Base-by-base conservation (phyloP, 257 asterid species). In the Anisodus acutangulus region DNA sequence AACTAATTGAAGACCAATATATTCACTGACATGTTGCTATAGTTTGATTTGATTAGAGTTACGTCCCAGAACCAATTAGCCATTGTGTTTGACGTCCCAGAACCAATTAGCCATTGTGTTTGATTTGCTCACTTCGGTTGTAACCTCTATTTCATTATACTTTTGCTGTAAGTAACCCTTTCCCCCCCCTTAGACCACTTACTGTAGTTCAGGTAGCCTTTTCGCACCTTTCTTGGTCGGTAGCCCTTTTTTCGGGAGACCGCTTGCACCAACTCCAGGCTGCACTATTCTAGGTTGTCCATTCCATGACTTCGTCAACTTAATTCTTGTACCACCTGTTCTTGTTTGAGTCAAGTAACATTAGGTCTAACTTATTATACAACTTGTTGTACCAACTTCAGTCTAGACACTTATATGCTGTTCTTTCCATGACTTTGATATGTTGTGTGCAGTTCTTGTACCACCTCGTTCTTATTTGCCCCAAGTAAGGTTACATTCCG, bases 21-120 rank as follows among this genome's bases (percentile, higher is more conserved):
- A 72, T 72, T 72, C 11, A 16, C 47, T 72, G n/a, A 72, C 41
- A 45, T 72, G 58, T 71, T 71, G 80, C 59, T 72, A 10, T 72
- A 2, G 80, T 49, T n/a, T 72, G 17, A 5, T 31, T 31, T 31
- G 35, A 31, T 31, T 31, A 31, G 35, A 31, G 35, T 31, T 31
- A 1, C 35, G 35, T 31, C 35, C 35, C 35, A 31, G 35, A 31
- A 31, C 35, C 35, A 31, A 31, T 31, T 31, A 31, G 35, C 35
- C 35, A 31, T 31, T 31, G 35, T 31, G 35, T 31, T 31, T 31
- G 35, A 31, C 35, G 35, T 31, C 35, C 35, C 35, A 31, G 35
- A 31, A 31, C 35, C 35, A 31, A 31, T 31, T 31, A 31, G 35
- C 35, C 35, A 31, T 31, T 31, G 35, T 31, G 35, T 31, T 31